These are phyloP conservation scores for Colletotrichum incanum DNA, from an alignment of 2,329 filamentous ascomycete species.

Conservation along the genomic window DNA sequence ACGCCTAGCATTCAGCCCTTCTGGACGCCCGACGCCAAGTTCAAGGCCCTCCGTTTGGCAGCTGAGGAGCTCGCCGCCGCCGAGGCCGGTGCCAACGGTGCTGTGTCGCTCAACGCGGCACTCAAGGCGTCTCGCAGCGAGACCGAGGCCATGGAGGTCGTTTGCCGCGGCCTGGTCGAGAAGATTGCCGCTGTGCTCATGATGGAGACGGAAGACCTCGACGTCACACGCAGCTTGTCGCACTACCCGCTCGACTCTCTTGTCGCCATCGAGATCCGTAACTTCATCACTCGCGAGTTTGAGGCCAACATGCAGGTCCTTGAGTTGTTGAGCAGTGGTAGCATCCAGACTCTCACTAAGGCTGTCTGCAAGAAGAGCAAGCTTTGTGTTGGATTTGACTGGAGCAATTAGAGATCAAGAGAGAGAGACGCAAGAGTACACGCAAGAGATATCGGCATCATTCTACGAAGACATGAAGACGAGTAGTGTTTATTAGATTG, in stretches of 20 bases:
- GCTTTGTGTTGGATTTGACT: conserved; percentile 46
- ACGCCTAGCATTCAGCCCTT: conserved; percentile 63
- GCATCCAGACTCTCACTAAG: conserved; percentile 64
- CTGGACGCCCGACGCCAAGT: conserved; percentile 70
- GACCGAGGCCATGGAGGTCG: conserved; percentile 62
- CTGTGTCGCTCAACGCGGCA: conserved; percentile 59
- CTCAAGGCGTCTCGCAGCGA: conserved; percentile 60
- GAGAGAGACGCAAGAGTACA: neutral
- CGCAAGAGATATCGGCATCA: conserved; percentile 1
- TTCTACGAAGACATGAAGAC: conserved; percentile 21
- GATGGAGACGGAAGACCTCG: conserved; percentile 65
- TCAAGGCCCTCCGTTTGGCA: conserved; percentile 63
- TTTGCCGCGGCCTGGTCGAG: conserved; percentile 61
- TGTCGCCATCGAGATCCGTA: conserved; percentile 65
- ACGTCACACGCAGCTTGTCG: conserved; percentile 57
- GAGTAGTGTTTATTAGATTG: conserved; percentile 20
- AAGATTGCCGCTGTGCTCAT: conserved; percentile 66
- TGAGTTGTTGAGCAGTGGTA: conserved; percentile 68
- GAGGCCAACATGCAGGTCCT: conserved; percentile 69
- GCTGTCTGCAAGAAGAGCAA: conserved; percentile 65
- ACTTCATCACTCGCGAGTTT: conserved; percentile 66
- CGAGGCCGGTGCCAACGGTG: conserved; percentile 48
- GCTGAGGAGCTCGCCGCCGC: conserved; percentile 57
- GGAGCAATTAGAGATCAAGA: conserved; percentile 32
- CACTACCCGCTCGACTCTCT: conserved; percentile 64